Base-by-base conservation (phyloP, 768 basidiomycete species). In the Phylloporus rhodoxanthus region DNA sequence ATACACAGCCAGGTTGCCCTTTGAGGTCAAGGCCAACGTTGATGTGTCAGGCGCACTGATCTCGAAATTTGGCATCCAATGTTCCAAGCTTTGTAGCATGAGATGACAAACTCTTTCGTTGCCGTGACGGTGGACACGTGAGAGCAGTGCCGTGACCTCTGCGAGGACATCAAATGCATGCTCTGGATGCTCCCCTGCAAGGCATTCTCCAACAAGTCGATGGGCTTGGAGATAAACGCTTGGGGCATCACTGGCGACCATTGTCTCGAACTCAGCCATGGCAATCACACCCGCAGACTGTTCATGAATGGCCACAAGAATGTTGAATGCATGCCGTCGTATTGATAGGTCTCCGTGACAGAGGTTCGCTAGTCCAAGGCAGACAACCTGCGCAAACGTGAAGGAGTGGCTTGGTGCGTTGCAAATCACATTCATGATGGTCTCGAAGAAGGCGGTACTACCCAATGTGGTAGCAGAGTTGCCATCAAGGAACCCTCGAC, bases 221-320 rank as follows among this genome's bases (percentile, higher is more conserved):
- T 92, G 90, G 1, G 89, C 88, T 53, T 87, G 80, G 20, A 87
- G 75, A 62, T 93, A 91, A 14, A 88, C 81, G 54, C 81, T 84
- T 1, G 88, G 76, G 4, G 88, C 80, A 15, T 76, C 71, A 59
- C 87, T 91, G 20, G 79, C 78, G 15, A 89, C 75, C 32, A 83
- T 77, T 3, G 87, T 78, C 55, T 91, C 86, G 46, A 91, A 82
- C 50, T 80, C 81, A 7, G 81, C 77, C 69, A 91, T 79, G 6
- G 83, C 73, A 42, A 85, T 69, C 8, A 84, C 70, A 4, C 86
- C 86, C n/a, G 77, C 74, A 5, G 75, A 74, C 52, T 83, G 81
- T 28, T 82, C 77, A 55, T 91, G 85, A 42, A 85, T 76, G 25
- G 76, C 74, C 53, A 87, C 87, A 17, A 94, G 71, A 58, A 91